Base-by-base conservation (phyloP, 2,329 filamentous ascomycete species). In the Emmonsia crescens region DNA sequence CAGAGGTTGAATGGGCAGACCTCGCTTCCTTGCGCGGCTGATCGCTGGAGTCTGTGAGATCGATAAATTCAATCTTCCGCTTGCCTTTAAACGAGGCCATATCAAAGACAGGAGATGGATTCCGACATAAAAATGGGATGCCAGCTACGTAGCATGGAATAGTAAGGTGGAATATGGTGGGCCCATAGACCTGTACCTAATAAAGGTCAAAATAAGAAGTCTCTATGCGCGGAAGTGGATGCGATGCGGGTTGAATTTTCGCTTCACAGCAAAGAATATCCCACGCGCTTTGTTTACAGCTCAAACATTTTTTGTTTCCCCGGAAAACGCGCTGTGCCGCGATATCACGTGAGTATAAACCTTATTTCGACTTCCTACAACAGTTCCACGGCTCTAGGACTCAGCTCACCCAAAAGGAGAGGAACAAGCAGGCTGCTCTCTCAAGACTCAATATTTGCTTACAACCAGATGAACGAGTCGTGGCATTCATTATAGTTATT, bases 41-140 rank as follows among this genome's bases (percentile, higher is more conserved):
- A 40, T 38, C n/a, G 19, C 40, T 40, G 51, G 33, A 19, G n/a
- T 57, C 33, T 3, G 59, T 61, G 51, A 61, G 59, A 49, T 61
- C 59, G 19, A 61, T 40, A 10, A 31, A 6, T 29, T 61, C 51
- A 29, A 46, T 29, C 27, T 57, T 51, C 29, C 59, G 51, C 36
- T 61, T 61, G 10, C 42, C 33, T n/a, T 33, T 44, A 9, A 33
- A 14, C 36, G 33, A 38, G 19, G 8, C n/a, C 54, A 57, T 57
- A 2, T 55, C n/a, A 9, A 21, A n/a, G n/a, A n/a, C n/a, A n/a
- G n/a, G n/a, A n/a, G n/a, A n/a, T n/a, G n/a, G n/a, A n/a, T n/a
- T 29, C 2, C 27, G 3, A 14, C 9, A 6, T 49, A 10, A 49
- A 49, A 16, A 12, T 27, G 46, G 42, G 42, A 44, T 46, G n/a